Base-by-base conservation (phyloP, 805 yeast genomes). In the Danielozyma ontarioensis region DNA sequence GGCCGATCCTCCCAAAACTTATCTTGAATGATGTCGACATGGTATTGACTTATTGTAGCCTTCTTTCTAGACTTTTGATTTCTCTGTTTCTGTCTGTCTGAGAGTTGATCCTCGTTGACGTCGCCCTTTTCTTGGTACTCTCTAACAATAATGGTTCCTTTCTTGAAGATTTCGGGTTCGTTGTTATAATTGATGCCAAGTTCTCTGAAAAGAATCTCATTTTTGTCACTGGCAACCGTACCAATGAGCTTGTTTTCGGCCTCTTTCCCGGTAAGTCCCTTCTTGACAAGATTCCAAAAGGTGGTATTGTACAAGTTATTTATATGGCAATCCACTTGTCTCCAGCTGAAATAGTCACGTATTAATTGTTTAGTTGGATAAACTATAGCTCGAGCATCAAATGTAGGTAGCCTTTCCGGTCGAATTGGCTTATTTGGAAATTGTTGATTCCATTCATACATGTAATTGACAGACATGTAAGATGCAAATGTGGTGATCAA, bases 261-360 rank as follows among this genome's bases (percentile, higher is more conserved):
- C 24, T 87, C 93, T 41, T 76, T 75, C 0, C 94, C 78, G 0
- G 82, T 72, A 58, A 83, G 36, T 0, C 80, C 80, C 40, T 72
- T 67, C 13, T 64, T 52, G 0, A 93, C 90, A 48, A 93, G 65
- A 4, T 77, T 68, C 98, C 98, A 93, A 54, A 93, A 93, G 1
- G 87, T 68, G 0, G 98, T 93, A 52, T 93, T 93, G 64, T 90
- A 93, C 39, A 93, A 59, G 55, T 93, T 93, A 56, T 93, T 93
- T 35, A 93, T 93, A 60, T 93, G 98, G 32, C 93, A 93, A 53
- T 93, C 98, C 1, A 82, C 97, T 53, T 86, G 97, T 44, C 98
- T 72, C 98, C 98, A 93, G 36, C 83, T 65, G 42, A 93, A 73
- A 53, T 93, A 93, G 55, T 90, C 97, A 35, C 85, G 68, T 2